These are phyloP conservation scores for Pyropia yezoensis DNA, from an alignment of 23 red algal species.

Conservation along the genomic window DNA sequence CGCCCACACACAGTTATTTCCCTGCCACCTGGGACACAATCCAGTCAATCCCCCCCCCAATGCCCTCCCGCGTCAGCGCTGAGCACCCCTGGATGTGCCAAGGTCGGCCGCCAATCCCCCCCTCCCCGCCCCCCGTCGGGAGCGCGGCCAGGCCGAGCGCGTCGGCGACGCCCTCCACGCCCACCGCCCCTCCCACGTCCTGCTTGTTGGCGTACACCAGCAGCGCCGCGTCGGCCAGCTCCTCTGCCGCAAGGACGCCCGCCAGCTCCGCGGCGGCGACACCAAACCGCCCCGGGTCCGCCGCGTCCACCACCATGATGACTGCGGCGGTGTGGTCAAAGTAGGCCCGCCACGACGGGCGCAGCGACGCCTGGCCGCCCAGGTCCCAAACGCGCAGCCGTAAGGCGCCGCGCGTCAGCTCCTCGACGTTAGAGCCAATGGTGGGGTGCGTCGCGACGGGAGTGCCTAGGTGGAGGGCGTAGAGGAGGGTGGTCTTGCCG, in stretches of 20 bases:
- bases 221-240: slow-evolving; percentile 54
- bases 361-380: slow-evolving; percentile 79
- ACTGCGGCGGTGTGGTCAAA: slow-evolving; percentile 81
- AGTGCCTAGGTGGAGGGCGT: slow-evolving; percentile 73
- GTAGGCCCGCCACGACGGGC: slow-evolving; percentile 75
- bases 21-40: background rate
- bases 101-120: background rate
- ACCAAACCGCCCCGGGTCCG: slow-evolving; percentile 65
- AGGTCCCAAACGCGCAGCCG: slow-evolving; percentile 90
- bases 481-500: slow-evolving; percentile 89
- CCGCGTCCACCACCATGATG: slow-evolving; percentile 85
- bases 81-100: slow-evolving; percentile 24
- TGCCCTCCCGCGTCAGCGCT: slow-evolving; percentile 8
- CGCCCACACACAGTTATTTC: too few species aligned
- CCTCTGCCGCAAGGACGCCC: slow-evolving; percentile 56
- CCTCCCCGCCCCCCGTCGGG: background rate
- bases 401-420: slow-evolving; percentile 49
- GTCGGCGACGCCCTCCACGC: slow-evolving; percentile 57
- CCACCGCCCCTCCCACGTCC: slow-evolving; percentile 50
- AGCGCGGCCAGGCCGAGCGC: slow-evolving; percentile 33
- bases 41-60: slow-evolving; percentile 20
- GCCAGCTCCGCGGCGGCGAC: slow-evolving; percentile 61
- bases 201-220: slow-evolving; percentile 94
- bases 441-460: slow-evolving; percentile 77
- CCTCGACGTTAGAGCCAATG: slow-evolving; percentile 92